A percentile compares a stretch with the other conserved stretches of the same genome.
Conservation (phyloP, 352 stramenopile species). For the Phytophthora sp. region DNA sequence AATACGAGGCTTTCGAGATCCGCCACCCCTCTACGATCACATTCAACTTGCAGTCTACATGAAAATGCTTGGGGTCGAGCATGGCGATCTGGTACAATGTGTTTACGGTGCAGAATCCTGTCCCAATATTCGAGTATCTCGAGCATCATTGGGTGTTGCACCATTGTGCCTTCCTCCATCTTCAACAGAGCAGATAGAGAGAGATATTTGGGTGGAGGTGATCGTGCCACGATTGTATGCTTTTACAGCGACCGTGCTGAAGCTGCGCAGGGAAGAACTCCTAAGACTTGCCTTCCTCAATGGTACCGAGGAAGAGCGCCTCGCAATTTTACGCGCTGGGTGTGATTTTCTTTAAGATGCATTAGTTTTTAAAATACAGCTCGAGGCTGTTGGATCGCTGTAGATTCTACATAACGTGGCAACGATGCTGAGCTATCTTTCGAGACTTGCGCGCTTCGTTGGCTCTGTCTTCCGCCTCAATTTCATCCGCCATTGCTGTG, state of each 20-base stretch:
- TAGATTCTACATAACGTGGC: slow-evolving; percentile 43
- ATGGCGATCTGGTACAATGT: slow-evolving; percentile 79
- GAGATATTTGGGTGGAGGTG: slow-evolving; percentile 62
- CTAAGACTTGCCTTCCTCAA: slow-evolving; percentile 72
- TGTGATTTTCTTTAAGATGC: slow-evolving; percentile 63
- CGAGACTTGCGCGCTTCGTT: slow-evolving; percentile 48
- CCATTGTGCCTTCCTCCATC: slow-evolving; percentile 42
- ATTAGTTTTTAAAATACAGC: slow-evolving; percentile 11
- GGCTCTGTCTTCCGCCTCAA: slow-evolving; percentile 79
- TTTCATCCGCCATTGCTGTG: slow-evolving; percentile 74
- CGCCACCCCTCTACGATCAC: slow-evolving; percentile 71
- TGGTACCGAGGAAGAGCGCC: slow-evolving; percentile 45
- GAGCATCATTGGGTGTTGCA: slow-evolving; percentile 48
- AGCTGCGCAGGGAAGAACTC: slow-evolving; percentile 55
- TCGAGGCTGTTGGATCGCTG: not conserved
- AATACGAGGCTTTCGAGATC: slow-evolving; percentile 60
- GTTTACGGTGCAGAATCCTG: slow-evolving; percentile 43
- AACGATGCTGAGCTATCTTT: slow-evolving; percentile 24
- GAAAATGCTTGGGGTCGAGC: slow-evolving; percentile 70
- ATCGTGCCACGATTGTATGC: slow-evolving; percentile 72
- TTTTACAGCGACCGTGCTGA: slow-evolving; percentile 50
- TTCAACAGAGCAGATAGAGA: slow-evolving; percentile 1
- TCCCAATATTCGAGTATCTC: slow-evolving; percentile 58
- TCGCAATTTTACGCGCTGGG: slow-evolving; percentile 49
- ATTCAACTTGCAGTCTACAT: slow-evolving; percentile 86